Conservation (phyloP, 352 stramenopile genomes). For the Phytophthora citricola region DNA sequence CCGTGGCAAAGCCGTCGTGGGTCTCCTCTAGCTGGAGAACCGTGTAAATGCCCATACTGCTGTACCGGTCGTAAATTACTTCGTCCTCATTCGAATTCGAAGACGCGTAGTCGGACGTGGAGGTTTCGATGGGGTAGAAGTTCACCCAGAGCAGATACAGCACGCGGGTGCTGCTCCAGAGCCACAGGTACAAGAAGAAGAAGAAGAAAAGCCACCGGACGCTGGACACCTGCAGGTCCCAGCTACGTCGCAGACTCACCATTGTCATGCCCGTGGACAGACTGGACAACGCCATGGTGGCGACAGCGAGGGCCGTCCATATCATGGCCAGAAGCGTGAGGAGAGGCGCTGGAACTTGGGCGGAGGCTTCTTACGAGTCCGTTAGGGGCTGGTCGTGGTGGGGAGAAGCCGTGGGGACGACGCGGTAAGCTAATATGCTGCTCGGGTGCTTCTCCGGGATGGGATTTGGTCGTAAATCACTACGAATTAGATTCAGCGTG, state of each 20-base stretch:
- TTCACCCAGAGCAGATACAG: constrained; percentile 54
- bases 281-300: constrained; percentile 44
- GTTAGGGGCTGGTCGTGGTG: background rate
- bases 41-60: constrained; percentile 50
- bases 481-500: constrained; percentile 9
- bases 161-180: constrained; percentile 46
- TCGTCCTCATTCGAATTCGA: constrained; percentile 27
- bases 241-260: constrained; percentile 47
- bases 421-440: constrained; percentile 23
- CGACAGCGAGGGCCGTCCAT: constrained; percentile 45
- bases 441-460: constrained; percentile 9
- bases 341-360: constrained; percentile 22
- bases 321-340: constrained; percentile 31
- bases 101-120: constrained; percentile 27
- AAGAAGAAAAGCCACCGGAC: constrained; percentile 71
- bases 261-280: constrained; percentile 49
- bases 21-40: constrained; percentile 47
- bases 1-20: constrained; percentile 36
- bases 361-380: constrained; percentile 6
- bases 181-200: constrained; percentile 61
- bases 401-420: constrained; percentile 1
- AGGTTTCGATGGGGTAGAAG: constrained; percentile 34
- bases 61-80: constrained; percentile 45
- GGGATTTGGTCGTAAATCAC: constrained; percentile 14
- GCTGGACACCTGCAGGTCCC: constrained; percentile 58